Conservation (phyloP, 805 yeast species). For the Maudiozyma pseudohumilis region DNA sequence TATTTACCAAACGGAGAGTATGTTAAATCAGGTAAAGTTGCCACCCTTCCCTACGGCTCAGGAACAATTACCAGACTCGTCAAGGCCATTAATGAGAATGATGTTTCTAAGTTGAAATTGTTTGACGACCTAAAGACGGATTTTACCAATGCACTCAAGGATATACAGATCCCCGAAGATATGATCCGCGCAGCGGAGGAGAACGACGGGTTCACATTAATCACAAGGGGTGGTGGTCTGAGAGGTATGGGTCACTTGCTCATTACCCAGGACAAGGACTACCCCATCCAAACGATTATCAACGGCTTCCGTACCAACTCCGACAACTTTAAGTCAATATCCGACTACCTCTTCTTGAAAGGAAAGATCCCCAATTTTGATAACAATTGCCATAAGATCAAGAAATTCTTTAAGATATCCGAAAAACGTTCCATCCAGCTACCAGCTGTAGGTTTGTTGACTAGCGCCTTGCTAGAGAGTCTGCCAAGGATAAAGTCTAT, state of each 20-base stretch:
- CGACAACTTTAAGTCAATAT: slow-evolving; percentile 40
- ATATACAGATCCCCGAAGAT: slow-evolving; percentile 46
- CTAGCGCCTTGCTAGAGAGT: slow-evolving; percentile 52
- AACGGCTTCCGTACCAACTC: slow-evolving; percentile 57
- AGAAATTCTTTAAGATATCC: slow-evolving; percentile 50
- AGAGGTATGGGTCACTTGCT: slow-evolving; percentile 59
- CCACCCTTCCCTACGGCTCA: slow-evolving; percentile 65
- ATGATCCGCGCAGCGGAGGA: slow-evolving; percentile 40
- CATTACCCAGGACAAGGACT: slow-evolving; percentile 40
- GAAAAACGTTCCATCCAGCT: slow-evolving; percentile 56
- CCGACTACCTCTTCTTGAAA: slow-evolving; percentile 43
- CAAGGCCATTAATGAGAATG: slow-evolving; percentile 39
- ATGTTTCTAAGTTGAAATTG: slow-evolving; percentile 18
- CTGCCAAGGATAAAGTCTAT: slow-evolving; percentile 54
- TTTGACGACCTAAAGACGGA: slow-evolving; percentile 41
- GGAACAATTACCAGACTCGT: slow-evolving; percentile 53
- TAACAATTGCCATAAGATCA: slow-evolving; percentile 20
- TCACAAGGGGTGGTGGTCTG: slow-evolving; percentile 66
- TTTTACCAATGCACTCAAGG: slow-evolving; percentile 41
- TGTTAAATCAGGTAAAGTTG: slow-evolving; percentile 44
- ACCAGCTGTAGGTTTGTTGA: slow-evolving; percentile 57
- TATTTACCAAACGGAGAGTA: slow-evolving; percentile 43
- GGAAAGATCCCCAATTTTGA: slow-evolving; percentile 34
- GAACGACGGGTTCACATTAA: slow-evolving; percentile 53
- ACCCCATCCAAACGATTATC: slow-evolving; percentile 61